Evolutionary conservation across 257 asterid genomes (phyloP).

Genomic region (Fraxinus pennsylvanica): DNA sequence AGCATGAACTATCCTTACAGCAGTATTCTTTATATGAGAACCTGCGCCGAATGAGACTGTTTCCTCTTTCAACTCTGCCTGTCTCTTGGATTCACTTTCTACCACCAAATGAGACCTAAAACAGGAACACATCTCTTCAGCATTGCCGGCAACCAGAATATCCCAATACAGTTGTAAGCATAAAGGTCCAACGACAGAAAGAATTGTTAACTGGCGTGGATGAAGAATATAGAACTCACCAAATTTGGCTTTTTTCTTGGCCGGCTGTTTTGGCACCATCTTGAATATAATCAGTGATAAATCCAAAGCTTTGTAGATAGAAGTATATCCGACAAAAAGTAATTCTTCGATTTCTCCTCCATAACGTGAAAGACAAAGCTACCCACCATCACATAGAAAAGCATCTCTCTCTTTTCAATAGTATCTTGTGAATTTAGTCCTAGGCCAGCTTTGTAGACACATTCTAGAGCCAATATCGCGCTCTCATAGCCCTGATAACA

Average conservation of each 20-base stretch:
- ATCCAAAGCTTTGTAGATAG: slow-evolving; percentile 38
- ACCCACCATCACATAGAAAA: slow-evolving; percentile 16
- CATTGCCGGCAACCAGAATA: slow-evolving; percentile 36
- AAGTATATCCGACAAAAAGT: slow-evolving; percentile 18
- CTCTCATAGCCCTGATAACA: slow-evolving; percentile 77
- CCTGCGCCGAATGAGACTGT: slow-evolving; percentile 34
- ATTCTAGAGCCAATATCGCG: slow-evolving; percentile 67
- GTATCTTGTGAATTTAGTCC: slow-evolving; percentile 37
- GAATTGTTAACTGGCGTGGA: background rate
- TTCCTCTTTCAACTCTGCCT: slow-evolving; percentile 25
- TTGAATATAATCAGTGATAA: slow-evolving; percentile 31
- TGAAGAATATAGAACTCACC: background rate
- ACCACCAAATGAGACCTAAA: slow-evolving; percentile 29
- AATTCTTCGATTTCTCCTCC: slow-evolving; percentile 39
- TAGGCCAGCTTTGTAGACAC: slow-evolving; percentile 71
- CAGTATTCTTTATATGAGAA: slow-evolving; percentile 41
- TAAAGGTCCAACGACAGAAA: slow-evolving; percentile 9
- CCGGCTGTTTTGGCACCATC: slow-evolving; percentile 36
- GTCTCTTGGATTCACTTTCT: slow-evolving; percentile 16
- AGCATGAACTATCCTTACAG: slow-evolving; percentile 57
- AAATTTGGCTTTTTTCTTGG: slow-evolving; percentile 20
- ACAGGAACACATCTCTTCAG: slow-evolving; percentile 49
- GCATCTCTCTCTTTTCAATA: slow-evolving; percentile 38
- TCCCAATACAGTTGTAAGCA: slow-evolving; percentile 21
- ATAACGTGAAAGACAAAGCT: slow-evolving; percentile 42